Evolutionary conservation across 2,329 filamentous ascomycete genomes (phyloP).

Genomic region (Phialemoniopsis sp.): DNA sequence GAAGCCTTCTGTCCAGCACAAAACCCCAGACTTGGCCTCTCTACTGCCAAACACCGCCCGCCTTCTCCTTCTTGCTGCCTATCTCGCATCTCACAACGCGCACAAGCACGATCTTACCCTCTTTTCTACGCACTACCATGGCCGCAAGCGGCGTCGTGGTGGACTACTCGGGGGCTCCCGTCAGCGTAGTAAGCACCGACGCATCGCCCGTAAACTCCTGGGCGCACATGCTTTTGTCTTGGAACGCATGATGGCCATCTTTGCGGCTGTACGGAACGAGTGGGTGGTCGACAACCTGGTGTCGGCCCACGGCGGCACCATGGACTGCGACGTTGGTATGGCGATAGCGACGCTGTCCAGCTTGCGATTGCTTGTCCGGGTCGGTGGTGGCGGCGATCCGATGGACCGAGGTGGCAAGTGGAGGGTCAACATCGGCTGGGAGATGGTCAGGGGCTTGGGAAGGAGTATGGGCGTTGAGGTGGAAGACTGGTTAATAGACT

Average conservation of each 20-base stretch:
- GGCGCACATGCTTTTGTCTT: conserved; percentile 74
- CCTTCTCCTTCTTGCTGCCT: conserved; percentile 70
- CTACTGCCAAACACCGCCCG: conserved; percentile 70
- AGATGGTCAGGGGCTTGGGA: conserved; percentile 66
- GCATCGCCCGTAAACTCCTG: conserved; percentile 72
- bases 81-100: conserved; percentile 78
- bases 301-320: conserved; percentile 19
- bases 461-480: conserved; percentile 74
- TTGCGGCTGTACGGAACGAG: conserved; percentile 59
- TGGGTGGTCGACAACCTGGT: conserved; percentile 33
- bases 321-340: conserved; percentile 56
- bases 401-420: conserved; percentile 70
- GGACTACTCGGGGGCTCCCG: conserved; percentile 18
- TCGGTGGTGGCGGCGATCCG: conserved; percentile 57
- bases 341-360: conserved; percentile 70
- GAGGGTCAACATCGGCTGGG: conserved; percentile 77
- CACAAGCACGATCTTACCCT: conserved; percentile 67
- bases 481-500: conserved; percentile 72
- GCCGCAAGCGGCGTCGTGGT: conserved; percentile 43
- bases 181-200: conserved; percentile 52
- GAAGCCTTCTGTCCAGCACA: too few species aligned
- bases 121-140: conserved; percentile 68
- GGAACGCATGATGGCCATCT: conserved; percentile 75
- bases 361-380: conserved; percentile 63
- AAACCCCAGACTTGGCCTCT: conserved; percentile 38